phyloP scores from a whole-genome alignment of 345 rosid species.

The Microthlaspi erraticum region DNA sequence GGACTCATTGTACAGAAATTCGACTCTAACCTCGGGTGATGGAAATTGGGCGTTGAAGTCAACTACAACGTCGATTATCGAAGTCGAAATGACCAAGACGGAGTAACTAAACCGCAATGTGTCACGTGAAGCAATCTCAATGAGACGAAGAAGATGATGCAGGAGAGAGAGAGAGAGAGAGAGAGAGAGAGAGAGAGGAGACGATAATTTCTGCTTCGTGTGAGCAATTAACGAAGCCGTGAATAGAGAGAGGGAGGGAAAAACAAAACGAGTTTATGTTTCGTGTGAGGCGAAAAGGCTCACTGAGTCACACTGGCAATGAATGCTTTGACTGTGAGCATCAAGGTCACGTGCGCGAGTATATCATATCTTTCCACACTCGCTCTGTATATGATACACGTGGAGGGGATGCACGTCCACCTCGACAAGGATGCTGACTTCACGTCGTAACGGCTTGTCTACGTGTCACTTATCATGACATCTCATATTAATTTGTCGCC shows the following conservation, averaged over 20 bases:
- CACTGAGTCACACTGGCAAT: conserved; percentile 21
- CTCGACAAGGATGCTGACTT: conserved; percentile 24
- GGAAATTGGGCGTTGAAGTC: conserved; percentile 13
- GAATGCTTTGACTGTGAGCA: conserved; percentile 2
- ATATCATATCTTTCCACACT: neutral
- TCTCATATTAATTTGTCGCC: conserved; percentile 20
- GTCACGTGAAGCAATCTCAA: conserved; percentile 12
- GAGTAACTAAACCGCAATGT: conserved; percentile 39
- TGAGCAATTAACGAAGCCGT: conserved; percentile 56
- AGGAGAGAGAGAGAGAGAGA: conserved; percentile 33
- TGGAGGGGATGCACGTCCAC: conserved; percentile 22
- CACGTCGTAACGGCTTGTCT: conserved; percentile 18
- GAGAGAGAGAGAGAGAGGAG: too few relatives aligned
- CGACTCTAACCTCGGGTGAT: conserved; percentile 27
- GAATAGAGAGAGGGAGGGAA: conserved; percentile 32
- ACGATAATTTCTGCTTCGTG: conserved; percentile 52
- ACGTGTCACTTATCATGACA: conserved; percentile 33
- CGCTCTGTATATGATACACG: conserved; percentile 14
- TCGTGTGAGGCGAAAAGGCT: conserved; percentile 7
- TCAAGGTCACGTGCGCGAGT: conserved; percentile 23
- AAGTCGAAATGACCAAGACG: conserved; percentile 32
- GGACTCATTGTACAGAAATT: conserved; percentile 3
- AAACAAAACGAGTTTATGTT: conserved; percentile 24
- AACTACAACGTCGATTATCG: conserved; percentile 11
- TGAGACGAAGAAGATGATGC: conserved; percentile 21